Percentiles rank a stretch among this genome's conserved stretches.
These are phyloP conservation scores for Penicillium simplicissimum DNA, from an alignment of 495 filamentous ascomycete species.

Conservation along the genomic window DNA sequence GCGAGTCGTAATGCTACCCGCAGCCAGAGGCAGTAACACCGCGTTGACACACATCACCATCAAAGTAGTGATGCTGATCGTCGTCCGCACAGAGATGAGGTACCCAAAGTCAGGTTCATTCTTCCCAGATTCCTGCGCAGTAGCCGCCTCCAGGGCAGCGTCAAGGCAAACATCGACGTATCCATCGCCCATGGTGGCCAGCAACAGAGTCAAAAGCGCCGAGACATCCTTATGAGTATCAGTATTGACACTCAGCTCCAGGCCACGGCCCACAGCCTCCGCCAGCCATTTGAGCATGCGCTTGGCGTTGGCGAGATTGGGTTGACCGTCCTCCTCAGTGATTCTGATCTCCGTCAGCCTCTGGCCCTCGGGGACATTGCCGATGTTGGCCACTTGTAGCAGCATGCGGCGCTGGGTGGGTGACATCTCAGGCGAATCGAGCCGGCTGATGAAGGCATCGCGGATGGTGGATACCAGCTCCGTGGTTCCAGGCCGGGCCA, in stretches of 20 bases:
- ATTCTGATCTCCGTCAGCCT: conserved; percentile 75
- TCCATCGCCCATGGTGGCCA: conserved; percentile 87
- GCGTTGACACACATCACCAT: conserved; percentile 89
- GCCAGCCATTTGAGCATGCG: conserved; percentile 98
- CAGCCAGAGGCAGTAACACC: conserved; percentile 84
- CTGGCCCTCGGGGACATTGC: conserved; percentile 51
- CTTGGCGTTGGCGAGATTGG: conserved; percentile 84
- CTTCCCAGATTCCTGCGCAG: conserved; percentile 72
- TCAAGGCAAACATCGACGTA: conserved; percentile 95
- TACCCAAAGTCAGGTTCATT: conserved; percentile 87
- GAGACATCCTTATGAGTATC: conserved; percentile 94
- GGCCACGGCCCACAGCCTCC: conserved; percentile 87
- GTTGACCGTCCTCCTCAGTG: conserved; percentile 79
- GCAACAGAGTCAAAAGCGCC: conserved; percentile 79
- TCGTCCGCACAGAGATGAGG: conserved; percentile 71
- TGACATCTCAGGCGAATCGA: conserved; percentile 83
- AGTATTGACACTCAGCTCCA: conserved; percentile 81
- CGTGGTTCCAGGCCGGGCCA: conserved; percentile 75
- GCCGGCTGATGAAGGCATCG: conserved; percentile 73
- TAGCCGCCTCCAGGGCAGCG: conserved; percentile 73
- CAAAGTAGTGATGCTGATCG: conserved; percentile 86
- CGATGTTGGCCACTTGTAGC: conserved; percentile 75
- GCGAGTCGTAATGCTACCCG: conserved; percentile 83
- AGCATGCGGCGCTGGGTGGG: conserved; percentile 83
- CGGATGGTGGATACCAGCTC: conserved; percentile 80